Conservation (phyloP, 108 stramenopile species). For the Discostella pseudostelligera region DNA sequence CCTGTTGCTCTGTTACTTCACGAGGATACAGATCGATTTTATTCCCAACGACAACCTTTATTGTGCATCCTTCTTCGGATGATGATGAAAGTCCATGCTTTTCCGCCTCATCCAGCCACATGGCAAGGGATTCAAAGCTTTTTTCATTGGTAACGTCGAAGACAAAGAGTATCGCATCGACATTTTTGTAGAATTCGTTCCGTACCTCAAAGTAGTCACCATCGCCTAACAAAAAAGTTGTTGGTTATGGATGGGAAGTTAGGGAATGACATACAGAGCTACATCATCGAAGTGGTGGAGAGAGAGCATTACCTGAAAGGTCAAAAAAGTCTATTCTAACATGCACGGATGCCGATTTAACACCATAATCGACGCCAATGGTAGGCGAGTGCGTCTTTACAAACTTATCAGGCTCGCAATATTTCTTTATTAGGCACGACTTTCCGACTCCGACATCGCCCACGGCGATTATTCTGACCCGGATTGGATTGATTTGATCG, state of each 20-base stretch:
- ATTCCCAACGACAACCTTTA: constrained; percentile 62
- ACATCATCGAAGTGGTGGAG: too few relatives aligned
- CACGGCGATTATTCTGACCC: constrained; percentile 69
- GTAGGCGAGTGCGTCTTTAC: constrained; percentile 70
- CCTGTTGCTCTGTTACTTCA: constrained; percentile 26
- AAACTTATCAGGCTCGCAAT: constrained; percentile 71
- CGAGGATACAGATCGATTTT: constrained; percentile 54
- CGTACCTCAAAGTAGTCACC: constrained; percentile 73
- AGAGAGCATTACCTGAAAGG: constrained; percentile 29
- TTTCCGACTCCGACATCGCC: constrained; percentile 64
- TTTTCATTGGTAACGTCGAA: constrained; percentile 57
- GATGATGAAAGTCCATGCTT: constrained; percentile 48
- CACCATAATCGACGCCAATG: constrained; percentile 85
- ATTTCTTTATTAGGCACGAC: constrained; percentile 78
- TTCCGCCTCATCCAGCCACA: constrained; percentile 59
- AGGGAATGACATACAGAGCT: background rate
- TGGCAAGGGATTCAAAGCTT: constrained; percentile 56
- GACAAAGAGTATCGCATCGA: constrained; percentile 62
- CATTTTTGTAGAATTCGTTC: constrained; percentile 84
- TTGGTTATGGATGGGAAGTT: background rate
- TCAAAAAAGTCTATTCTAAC: constrained; percentile 50
- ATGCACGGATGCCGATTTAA: constrained; percentile 54
- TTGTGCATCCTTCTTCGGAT: constrained; percentile 50
- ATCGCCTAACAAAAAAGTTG: constrained; percentile 36
- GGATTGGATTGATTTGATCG: constrained; percentile 15